Evolutionary conservation across 805 yeast genomes (phyloP).

Genomic region (Ogataea polymorpha): DNA sequence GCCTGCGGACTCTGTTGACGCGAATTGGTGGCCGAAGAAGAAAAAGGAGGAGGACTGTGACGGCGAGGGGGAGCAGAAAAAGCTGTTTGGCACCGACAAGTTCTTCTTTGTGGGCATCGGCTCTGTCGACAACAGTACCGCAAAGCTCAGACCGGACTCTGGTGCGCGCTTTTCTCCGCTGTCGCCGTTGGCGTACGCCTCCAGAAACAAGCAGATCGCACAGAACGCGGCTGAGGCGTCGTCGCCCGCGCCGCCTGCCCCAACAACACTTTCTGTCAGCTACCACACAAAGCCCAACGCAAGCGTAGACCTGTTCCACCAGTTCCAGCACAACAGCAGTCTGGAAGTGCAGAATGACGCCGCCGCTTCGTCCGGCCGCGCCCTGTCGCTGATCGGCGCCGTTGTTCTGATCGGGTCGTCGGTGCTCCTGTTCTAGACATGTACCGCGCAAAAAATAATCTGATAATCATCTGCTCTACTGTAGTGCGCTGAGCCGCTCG

Average conservation of each 20-base stretch:
- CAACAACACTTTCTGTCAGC: conserved; percentile 2
- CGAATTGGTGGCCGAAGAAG: conserved; percentile 13
- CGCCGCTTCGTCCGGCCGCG: conserved; percentile 6
- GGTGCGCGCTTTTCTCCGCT: not conserved
- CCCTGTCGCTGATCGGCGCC: conserved; percentile 24
- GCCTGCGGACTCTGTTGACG: not conserved
- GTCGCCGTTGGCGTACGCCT: conserved; percentile 3
- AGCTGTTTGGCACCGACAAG: conserved; percentile 25
- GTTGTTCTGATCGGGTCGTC: conserved; percentile 20
- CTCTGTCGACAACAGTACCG: conserved; percentile 12
- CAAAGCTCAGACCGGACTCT: not conserved
- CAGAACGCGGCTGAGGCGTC: not conserved
- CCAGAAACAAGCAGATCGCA: not conserved
- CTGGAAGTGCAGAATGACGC: conserved; percentile 13
- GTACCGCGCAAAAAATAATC: not conserved
- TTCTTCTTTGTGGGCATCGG: conserved; percentile 30
- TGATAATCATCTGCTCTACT: conserved; percentile 37
- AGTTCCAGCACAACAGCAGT: conserved; percentile 15
- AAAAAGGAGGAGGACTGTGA: conserved; percentile 15
- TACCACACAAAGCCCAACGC: not conserved
- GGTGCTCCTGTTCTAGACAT: conserved; percentile 17
- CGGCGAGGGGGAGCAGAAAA: conserved; percentile 13
- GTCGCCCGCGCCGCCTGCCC: not conserved
- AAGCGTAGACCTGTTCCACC: conserved; percentile 12
- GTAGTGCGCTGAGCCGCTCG: conserved; percentile 81